Percentiles rank a stretch among this genome's conserved stretches.
phyloP scores from a whole-genome alignment of 1,139 yeast species.

The Kazachstania sp. region DNA sequence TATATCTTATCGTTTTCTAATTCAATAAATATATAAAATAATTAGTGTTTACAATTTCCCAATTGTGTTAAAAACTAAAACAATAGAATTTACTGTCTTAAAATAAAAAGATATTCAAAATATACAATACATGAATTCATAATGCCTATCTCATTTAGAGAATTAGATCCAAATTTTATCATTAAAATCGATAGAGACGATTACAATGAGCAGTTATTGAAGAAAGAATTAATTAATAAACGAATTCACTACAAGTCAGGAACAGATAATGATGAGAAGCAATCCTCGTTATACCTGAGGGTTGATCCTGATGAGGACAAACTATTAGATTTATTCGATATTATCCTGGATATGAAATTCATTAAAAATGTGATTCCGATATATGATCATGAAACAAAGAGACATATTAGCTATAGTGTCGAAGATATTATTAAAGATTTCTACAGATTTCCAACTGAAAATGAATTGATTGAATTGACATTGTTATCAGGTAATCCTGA shows the following conservation, averaged over 20 bases:
- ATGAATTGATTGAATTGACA: constrained; percentile 17
- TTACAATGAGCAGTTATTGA: constrained; percentile 16
- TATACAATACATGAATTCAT: not conserved
- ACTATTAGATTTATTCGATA: constrained; percentile 5
- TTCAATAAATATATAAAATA: no score
- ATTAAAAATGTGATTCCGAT: constrained; percentile 56
- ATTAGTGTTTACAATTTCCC: no score
- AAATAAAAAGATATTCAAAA: no score
- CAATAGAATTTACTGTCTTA: no score
- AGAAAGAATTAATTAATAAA: constrained; percentile 18
- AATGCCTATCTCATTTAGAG: constrained; percentile 11
- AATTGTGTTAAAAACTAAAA: no score
- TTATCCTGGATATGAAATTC: constrained; percentile 38
- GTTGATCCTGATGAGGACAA: constrained; percentile 6
- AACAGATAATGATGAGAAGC: constrained; percentile 18
- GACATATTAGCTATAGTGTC: constrained; percentile 17
- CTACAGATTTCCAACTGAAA: constrained; percentile 15
- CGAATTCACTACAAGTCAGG: constrained; percentile 20
- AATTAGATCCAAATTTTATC: constrained; percentile 25
- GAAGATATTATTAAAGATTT: constrained; percentile 8
- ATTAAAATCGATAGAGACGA: constrained; percentile 17
- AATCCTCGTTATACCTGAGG: constrained; percentile 20
- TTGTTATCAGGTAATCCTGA: constrained; percentile 45
- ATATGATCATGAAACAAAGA: constrained; percentile 36
- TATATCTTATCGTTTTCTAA: no score